Evolutionary conservation across 1,284 basidiomycete genomes (phyloP), one percentile per base, ranked within the genome.

Genomic region (Earliella scabrosa): DNA sequence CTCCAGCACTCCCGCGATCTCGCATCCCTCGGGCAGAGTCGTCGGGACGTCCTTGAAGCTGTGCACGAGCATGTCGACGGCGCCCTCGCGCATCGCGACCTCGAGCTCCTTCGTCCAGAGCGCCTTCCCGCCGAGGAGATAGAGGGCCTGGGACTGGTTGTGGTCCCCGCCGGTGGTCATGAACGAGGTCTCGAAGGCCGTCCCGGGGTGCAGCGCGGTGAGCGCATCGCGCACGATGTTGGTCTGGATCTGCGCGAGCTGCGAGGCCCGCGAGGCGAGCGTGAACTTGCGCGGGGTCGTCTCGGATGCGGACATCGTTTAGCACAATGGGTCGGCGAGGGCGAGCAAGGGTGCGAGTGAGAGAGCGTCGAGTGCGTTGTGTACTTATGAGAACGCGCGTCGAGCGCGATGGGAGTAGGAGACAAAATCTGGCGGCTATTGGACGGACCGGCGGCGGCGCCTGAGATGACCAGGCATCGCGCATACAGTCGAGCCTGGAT

Each of bases 51-150:
- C 97, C 74, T 99, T 99, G 66, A 95, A 79, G 52, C 85, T 89
- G 75, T 99, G 97, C 20, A 99, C 89, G 65, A 99, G 87, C 78
- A 98, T 88, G 71, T 99, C 97, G 50, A 97, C 92, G 11, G 80
- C 76, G 18, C 82, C 79, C 38, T 86, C 80, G 41, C 83, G 78
- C 50, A 98, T 78, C 23, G 90, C 87, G 20, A 90, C 89, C 71
- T 98, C 96, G 57, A 98, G 86, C 69, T 98, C 96, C 69, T 93
- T 92, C 27, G 96, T 98, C 96, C 96, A 98, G 16, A 98, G 77
- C 0, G 91, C 87, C 73, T 96, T 95, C 14, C 92, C 92, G 21
- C 88, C 90, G n/a, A 92, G 74, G 18, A 90, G 76, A 70, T 91
- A 92, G 14, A 93, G 77, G 5, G 92, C 88, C 61, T 90, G 86